Conservation (phyloP, 805 yeast genomes). For the Wickerhamomyces hampshirensis region DNA sequence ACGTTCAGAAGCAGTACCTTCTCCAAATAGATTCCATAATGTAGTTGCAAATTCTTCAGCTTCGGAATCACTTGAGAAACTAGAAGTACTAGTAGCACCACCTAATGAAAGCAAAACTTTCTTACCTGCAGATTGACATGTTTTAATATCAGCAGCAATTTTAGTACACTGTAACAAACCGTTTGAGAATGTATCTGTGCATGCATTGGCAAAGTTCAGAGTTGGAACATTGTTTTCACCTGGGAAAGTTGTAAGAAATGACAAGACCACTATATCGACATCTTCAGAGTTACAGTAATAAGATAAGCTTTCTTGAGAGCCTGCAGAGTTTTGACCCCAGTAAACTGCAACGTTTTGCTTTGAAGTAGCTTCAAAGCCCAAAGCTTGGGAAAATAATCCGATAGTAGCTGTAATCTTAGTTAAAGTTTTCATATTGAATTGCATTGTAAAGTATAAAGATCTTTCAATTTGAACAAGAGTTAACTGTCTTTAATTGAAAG, state of each 20-base stretch:
- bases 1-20: conserved; percentile 51
- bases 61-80: conserved; percentile 77
- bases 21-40: conserved; percentile 61
- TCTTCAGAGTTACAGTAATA: conserved; percentile 63
- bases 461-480: too few species aligned
- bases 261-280: conserved; percentile 66
- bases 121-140: conserved; percentile 80
- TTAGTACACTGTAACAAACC: conserved; percentile 42
- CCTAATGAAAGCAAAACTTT: conserved; percentile 70
- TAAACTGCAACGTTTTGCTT: conserved; percentile 67
- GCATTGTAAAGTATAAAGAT: too few species aligned
- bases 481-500: background rate
- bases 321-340: conserved; percentile 89
- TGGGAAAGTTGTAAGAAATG: conserved; percentile 60
- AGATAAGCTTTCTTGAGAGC: conserved; percentile 39
- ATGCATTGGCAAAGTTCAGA: conserved; percentile 55
- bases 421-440: conserved; percentile 5
- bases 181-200: conserved; percentile 34
- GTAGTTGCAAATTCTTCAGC: conserved; percentile 59
- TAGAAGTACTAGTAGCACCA: conserved; percentile 79
- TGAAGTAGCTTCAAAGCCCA: conserved; percentile 33
- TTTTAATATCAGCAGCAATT: conserved; percentile 66
- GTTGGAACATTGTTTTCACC: conserved; percentile 25
- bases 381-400: conserved; percentile 4
- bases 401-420: conserved; percentile 8